Evolutionary conservation across 2,329 filamentous ascomycete genomes (phyloP), one percentile per base, ranked within the genome.

Genomic region (Clarireedia sp.): DNA sequence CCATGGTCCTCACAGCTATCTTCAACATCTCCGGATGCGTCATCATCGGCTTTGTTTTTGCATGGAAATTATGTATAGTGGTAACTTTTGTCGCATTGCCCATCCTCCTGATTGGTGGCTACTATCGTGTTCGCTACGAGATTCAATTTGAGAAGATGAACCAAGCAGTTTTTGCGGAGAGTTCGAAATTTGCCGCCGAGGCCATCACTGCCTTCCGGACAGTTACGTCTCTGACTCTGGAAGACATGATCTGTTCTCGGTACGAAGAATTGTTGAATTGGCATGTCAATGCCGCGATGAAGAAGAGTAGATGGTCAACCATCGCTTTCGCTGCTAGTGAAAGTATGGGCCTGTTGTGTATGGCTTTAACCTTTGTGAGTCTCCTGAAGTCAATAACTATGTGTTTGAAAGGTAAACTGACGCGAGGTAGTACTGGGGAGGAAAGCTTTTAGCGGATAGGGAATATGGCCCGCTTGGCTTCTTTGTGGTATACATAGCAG

Each of bases 51-150:
- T 90, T 89, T 63, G 74, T 78, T 3, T 89, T 86, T 66, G 85
- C 85, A 1, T 91, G 88, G 88, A 91, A 90, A 67, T 74, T 92
- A 8, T 81, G 84, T 0, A 71, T 90, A 0, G 83, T 91, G 0
- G 78, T 80, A 0, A 72, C 83, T 8, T 86, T 82, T 62, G 80
- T 86, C 1, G 72, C 74, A 0, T 67, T 80, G 53, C 79, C 79
- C 1, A 68, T 77, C 7, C 74, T 80, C 3, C 69, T 81, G 7
- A 60, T 68, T 3, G 75, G 57, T 14, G 58, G 61, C 19, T 81
- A 74, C 58, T 68, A 75, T 59, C 73, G 79, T 12, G 69, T 82
- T 44, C 70, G 74, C n/a, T 73, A 78, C 26, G 79, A 81, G 63
- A 68, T 74, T n/a, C 73, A 78, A 56, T 80, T 84, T 50, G 80